A percentile compares a stretch with the other conserved stretches of the same genome.
Conservation (phyloP, 495 filamentous ascomycete genomes). For the Penicillium verhagenii region DNA sequence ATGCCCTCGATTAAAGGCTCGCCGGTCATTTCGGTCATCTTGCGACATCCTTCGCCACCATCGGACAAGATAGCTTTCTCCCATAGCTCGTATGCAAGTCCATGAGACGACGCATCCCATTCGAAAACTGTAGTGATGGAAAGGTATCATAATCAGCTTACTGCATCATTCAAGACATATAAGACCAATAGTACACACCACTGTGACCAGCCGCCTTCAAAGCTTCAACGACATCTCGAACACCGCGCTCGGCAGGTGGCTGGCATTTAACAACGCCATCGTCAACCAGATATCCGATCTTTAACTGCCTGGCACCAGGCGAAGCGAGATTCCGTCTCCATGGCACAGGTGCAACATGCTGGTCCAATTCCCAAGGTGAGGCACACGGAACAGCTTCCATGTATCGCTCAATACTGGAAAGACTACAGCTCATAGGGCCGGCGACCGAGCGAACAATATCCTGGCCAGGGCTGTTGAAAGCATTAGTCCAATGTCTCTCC, state of each 20-base stretch:
- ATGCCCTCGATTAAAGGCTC: conserved; percentile 57
- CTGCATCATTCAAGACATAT: neutral
- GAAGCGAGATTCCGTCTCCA: conserved; percentile 39
- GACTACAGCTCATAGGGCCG: conserved; percentile 27
- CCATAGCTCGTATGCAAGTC: conserved; percentile 34
- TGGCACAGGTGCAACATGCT: conserved; percentile 39
- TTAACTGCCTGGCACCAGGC: conserved; percentile 32
- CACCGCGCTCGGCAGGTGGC: conserved; percentile 48
- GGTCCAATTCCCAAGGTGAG: conserved; percentile 33
- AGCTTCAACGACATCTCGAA: conserved; percentile 42
- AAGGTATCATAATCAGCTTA: too few species aligned
- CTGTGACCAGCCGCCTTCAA: conserved; percentile 44
- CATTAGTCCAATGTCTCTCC: neutral
- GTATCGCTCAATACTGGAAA: conserved; percentile 29
- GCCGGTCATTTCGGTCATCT: conserved; percentile 49
- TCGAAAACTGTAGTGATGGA: conserved; percentile 40
- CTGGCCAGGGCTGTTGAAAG: conserved; percentile 22
- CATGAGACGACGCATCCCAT: conserved; percentile 39
- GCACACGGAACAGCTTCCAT: conserved; percentile 31
- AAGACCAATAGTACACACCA: conserved; percentile 24
- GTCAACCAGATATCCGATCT: conserved; percentile 51
- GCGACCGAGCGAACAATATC: conserved; percentile 34
- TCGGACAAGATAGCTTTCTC: conserved; percentile 58
- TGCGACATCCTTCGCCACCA: conserved; percentile 52
- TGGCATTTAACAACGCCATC: conserved; percentile 57